Base-by-base conservation (phyloP, 805 yeast species). In the Sungouiella blattae region DNA sequence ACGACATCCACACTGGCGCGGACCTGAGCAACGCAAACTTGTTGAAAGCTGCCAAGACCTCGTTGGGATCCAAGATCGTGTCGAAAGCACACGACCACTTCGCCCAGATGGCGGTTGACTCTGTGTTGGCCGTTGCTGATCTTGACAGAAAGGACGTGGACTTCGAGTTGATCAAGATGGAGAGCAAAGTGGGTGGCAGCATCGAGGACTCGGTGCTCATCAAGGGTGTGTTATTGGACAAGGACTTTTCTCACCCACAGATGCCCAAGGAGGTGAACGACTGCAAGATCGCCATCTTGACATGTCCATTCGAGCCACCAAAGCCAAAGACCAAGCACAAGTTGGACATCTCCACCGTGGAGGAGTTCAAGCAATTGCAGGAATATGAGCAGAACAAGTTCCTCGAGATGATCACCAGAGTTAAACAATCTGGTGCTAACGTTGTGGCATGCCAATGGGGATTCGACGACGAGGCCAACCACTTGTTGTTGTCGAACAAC, bases 221-320 rank as follows among this genome's bases (percentile, higher is more conserved):
- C 53, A 80, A 77, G 51, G 99, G 99, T 61, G 97, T 93, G 28
- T 75, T 93, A 28, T 71, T 93, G 40, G 98, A 93, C 63, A 93
- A 93, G 67, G 98, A 93, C 55, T 91, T 89, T 63, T 87, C 96
- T 1, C 98, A 93, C 62, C 96, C 98, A 4, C 99, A 93, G 65
- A 93, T 93, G 98, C 93, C 96, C 33, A 87, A 87, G 56, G 60
- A 62, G 35, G 74, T 91, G 30, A 57, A 62, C 33, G 83, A 88
- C 60, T 95, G 87, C 46, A 87, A 86, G 59, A 74, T 93, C 42
- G 98, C 98, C 32, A 91, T 93, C 47, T 73, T 93, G 57, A 93
- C 99, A 2, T 91, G 98, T 69, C 98, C 99, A 51, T 93, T 93
- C 58, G 99, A 93, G 71, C 99, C 99, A 26, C 99, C 99, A 53